Evolutionary conservation across 83 land plant genomes (phyloP).

Genomic region (Picea engelmannii): DNA sequence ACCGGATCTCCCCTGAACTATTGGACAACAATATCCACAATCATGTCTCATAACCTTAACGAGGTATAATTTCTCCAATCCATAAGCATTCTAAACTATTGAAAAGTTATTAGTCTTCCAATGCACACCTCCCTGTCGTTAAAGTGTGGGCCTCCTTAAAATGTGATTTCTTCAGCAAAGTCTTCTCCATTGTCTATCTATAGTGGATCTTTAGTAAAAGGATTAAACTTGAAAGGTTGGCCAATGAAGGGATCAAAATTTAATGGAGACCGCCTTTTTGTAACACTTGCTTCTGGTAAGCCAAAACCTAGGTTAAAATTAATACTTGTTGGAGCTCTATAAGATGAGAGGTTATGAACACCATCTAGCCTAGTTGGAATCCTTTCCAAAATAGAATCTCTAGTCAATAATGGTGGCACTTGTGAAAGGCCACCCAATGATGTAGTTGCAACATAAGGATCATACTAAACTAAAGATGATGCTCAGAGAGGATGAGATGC

Average conservation of each 20-base stretch:
- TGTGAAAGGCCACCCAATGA: constrained; percentile 1
- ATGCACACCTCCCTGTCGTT: too few species aligned
- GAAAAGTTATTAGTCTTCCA: too few species aligned
- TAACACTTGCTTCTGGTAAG: background rate
- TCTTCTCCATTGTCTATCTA: too few species aligned
- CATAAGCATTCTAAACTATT: too few species aligned
- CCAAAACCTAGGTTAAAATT: background rate
- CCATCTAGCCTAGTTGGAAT: constrained; percentile 4
- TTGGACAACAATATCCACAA: too few species aligned
- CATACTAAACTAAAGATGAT: background rate
- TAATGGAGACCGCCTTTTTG: constrained; percentile 6
- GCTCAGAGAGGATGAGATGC: background rate
- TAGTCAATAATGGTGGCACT: background rate
- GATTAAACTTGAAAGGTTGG: constrained; percentile 34
- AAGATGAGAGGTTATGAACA: background rate
- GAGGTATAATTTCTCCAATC: too few species aligned
- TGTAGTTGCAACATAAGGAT: background rate
- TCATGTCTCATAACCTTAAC: too few species aligned
- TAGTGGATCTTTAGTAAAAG: constrained; percentile 32
- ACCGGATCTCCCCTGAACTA: too few species aligned
- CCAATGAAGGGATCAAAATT: constrained; percentile 38
- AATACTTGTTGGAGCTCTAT: background rate
- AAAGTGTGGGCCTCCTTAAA: too few species aligned
- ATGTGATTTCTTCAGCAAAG: too few species aligned
- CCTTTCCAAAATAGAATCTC: background rate